Evolutionary conservation across 2,329 filamentous ascomycete genomes (phyloP).

Genomic region (Parastagonospora nodorum): DNA sequence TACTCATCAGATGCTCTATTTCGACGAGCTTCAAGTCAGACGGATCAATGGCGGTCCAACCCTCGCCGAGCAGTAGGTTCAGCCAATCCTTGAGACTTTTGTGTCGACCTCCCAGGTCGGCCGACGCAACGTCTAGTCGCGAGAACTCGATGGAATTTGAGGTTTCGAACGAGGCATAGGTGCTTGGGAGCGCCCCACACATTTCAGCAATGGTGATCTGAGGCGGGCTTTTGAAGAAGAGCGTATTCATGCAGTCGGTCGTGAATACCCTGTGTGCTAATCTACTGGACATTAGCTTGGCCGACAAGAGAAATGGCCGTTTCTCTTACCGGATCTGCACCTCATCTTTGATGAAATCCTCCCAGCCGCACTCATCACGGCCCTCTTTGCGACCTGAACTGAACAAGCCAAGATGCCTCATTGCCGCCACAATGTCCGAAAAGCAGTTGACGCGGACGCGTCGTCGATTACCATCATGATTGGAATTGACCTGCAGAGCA

Average conservation of each 20-base stretch:
- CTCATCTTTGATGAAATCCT: conserved; percentile 13
- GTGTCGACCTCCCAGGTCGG: not conserved
- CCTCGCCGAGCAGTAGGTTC: not conserved
- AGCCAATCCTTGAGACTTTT: not conserved
- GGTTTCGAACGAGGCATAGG: conserved; percentile 16
- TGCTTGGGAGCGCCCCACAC: conserved; percentile 7
- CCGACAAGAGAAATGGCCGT: not conserved
- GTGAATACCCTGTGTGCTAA: not conserved
- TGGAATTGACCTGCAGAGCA: conserved; percentile 11
- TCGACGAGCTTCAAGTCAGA: not conserved
- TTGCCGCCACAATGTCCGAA: conserved; percentile 11
- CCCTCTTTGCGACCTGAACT: not conserved
- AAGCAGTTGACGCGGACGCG: conserved; percentile 6
- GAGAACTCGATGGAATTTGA: not conserved
- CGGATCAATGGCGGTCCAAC: conserved; percentile 2
- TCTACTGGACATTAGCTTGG: not conserved
- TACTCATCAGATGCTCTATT: conserved; percentile 8
- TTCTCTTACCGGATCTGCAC: conserved; percentile 4
- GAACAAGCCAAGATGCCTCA: conserved; percentile 5
- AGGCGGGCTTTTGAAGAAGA: conserved; percentile 16
- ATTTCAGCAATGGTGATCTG: conserved; percentile 15
- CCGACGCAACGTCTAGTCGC: not conserved
- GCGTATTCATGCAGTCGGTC: conserved; percentile 9
- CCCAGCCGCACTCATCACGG: conserved; percentile 2
- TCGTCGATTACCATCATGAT: conserved; percentile 6